These are phyloP conservation scores for Leccinum fuscescens DNA, from an alignment of 1,284 basidiomycete genomes.

Conservation along the genomic window DNA sequence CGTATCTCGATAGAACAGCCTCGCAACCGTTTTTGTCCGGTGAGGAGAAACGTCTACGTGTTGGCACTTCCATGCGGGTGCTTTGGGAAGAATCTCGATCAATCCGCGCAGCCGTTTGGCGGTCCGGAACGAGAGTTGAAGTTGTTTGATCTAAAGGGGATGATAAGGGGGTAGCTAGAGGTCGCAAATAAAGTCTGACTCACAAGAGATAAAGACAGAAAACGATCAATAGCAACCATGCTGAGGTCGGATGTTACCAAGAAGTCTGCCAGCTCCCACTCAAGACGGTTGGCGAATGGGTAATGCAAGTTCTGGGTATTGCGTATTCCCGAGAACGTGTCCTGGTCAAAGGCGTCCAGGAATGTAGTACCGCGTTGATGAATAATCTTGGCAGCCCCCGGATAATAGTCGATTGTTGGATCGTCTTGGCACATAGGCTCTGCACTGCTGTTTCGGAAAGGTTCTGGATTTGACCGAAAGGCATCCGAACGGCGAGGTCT, in stretches of 20 bases:
- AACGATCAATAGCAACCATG: not conserved
- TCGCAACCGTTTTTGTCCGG: not conserved
- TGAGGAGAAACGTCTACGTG: not conserved
- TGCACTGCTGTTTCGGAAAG: not conserved
- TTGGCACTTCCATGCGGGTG: not conserved
- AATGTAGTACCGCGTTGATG: not conserved
- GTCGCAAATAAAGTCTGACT: not conserved
- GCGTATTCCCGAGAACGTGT: not conserved
- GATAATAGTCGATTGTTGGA: not conserved
- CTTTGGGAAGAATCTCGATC: not conserved
- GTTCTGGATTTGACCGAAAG: not conserved
- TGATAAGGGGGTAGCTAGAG: not conserved
- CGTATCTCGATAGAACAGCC: not conserved
- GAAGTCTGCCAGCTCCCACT: too few species aligned
- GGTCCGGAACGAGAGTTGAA: not conserved
- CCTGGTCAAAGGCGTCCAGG: not conserved
- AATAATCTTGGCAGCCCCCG: not conserved
- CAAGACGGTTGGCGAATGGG: not conserved
- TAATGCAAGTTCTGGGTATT: not conserved
- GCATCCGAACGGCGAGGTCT: too few species aligned
- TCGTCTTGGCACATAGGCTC: not conserved
- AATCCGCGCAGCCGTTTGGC: not conserved
- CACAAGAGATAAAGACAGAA: not conserved
- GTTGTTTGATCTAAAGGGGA: not conserved
- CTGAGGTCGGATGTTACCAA: too few species aligned